phyloP scores from a whole-genome alignment of 306 rosid species.

The Hippophae rhamnoides region DNA sequence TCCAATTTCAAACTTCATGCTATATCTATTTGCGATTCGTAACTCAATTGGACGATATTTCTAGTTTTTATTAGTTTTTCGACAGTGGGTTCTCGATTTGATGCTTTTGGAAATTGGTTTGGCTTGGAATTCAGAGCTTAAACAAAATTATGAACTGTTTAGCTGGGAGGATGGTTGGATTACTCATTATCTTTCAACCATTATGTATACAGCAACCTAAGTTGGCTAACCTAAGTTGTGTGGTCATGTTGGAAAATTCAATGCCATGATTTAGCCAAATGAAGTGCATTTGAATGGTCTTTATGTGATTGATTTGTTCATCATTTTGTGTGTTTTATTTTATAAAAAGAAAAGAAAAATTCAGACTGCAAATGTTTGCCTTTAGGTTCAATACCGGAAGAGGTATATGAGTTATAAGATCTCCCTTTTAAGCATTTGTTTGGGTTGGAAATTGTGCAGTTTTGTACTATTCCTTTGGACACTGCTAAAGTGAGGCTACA shows the following conservation, averaged over 20 bases:
- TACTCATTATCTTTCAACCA: conserved; percentile 13
- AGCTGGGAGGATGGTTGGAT: too few species aligned
- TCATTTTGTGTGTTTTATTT: background rate
- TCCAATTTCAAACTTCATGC: background rate
- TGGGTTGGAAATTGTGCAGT: conserved; percentile 38
- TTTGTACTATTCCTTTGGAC: conserved; percentile 89
- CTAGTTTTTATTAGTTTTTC: background rate
- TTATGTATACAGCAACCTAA: background rate
- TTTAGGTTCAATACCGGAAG: too few species aligned
- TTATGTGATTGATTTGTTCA: background rate
- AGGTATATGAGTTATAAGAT: background rate
- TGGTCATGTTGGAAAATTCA: background rate
- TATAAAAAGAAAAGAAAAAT: too few species aligned
- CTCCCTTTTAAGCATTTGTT: conserved; percentile 11
- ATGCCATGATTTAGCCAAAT: background rate
- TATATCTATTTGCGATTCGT: background rate
- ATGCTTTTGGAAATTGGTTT: background rate
- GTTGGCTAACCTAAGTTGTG: background rate
- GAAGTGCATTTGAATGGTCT: background rate
- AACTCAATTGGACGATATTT: background rate
- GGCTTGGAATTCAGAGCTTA: background rate
- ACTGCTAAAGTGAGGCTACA: conserved; percentile 97
- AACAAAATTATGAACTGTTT: background rate
- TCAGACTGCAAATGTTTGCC: too few species aligned
- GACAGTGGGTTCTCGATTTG: too few species aligned